These are phyloP conservation scores for Candida glucosophila DNA, from an alignment of 1,139 yeast species.

Conservation along the genomic window DNA sequence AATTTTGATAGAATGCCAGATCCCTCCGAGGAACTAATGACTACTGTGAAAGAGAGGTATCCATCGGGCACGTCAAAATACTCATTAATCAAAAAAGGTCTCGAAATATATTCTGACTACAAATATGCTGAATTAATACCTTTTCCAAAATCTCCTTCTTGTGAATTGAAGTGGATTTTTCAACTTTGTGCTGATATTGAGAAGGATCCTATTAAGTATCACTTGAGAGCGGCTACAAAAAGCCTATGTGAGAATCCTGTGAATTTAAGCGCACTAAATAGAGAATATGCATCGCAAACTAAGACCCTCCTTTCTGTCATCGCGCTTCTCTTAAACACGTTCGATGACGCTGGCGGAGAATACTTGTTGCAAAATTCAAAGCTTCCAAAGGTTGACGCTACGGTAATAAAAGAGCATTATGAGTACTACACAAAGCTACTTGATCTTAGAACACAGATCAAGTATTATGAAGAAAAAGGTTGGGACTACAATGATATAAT, in stretches of 20 bases:
- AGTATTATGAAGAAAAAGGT: slow-evolving; percentile 24
- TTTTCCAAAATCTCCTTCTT: slow-evolving; percentile 12
- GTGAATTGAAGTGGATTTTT: slow-evolving; percentile 28
- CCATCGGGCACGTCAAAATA: slow-evolving; percentile 51
- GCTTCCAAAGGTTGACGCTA: slow-evolving; percentile 28
- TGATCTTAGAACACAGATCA: slow-evolving; percentile 17
- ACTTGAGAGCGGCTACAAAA: slow-evolving; percentile 35
- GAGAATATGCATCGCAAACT: slow-evolving; percentile 12
- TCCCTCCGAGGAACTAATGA: slow-evolving; percentile 32
- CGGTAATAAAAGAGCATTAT: slow-evolving; percentile 14
- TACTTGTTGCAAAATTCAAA: slow-evolving; percentile 33
- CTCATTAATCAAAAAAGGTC: slow-evolving; percentile 32
- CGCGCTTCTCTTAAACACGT: slow-evolving; percentile 20
- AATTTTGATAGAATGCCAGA: slow-evolving; percentile 34
- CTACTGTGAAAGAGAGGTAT: slow-evolving; percentile 35
- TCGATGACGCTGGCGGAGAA: slow-evolving; percentile 30
- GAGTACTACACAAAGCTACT: slow-evolving; percentile 15
- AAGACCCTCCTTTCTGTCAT: slow-evolving; percentile 21
- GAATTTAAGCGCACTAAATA: slow-evolving; percentile 27
- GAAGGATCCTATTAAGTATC: slow-evolving; percentile 39
- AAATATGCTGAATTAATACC: slow-evolving; percentile 17
- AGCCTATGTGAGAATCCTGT: slow-evolving; percentile 28
- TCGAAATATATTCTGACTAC: slow-evolving; percentile 23
- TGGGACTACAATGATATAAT: slow-evolving; percentile 37
- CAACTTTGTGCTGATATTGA: slow-evolving; percentile 40